Evolutionary conservation across 257 asterid species (phyloP).

Genomic region (Phtheirospermum japonicum): DNA sequence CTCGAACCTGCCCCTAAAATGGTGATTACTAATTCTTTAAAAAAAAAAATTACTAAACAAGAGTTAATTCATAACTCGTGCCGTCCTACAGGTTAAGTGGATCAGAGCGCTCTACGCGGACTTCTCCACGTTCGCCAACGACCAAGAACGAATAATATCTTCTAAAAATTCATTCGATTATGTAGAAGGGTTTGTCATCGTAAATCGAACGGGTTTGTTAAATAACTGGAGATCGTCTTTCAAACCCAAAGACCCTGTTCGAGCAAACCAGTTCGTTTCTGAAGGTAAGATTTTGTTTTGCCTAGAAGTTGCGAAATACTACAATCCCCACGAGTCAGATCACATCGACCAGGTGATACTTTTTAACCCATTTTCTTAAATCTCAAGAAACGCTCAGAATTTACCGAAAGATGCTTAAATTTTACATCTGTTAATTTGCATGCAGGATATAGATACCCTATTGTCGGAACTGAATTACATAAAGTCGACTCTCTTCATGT

Average conservation of each 20-base stretch:
- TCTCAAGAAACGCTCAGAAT: not conserved
- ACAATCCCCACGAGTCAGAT: slow-evolving; percentile 47
- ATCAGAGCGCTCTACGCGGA: slow-evolving; percentile 77
- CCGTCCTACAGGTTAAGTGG: slow-evolving; percentile 75
- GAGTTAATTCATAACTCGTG: slow-evolving; percentile 8
- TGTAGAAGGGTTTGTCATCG: slow-evolving; percentile 75
- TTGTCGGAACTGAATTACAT: slow-evolving; percentile 61
- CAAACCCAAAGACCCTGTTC: slow-evolving; percentile 72
- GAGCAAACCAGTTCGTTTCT: slow-evolving; percentile 63
- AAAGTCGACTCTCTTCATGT: slow-evolving; percentile 57
- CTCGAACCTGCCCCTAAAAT: slow-evolving; percentile 69
- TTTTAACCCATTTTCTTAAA: not conserved
- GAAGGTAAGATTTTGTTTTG: slow-evolving; percentile 79
- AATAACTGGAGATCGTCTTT: slow-evolving; percentile 90
- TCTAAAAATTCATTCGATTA: slow-evolving; percentile 60
- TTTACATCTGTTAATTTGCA: slow-evolving; percentile 17
- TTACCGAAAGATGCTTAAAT: not conserved
- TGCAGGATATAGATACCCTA: slow-evolving; percentile 61
- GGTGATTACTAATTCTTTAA: slow-evolving; percentile 33
- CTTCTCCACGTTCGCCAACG: slow-evolving; percentile 55
- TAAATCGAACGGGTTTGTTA: slow-evolving; percentile 71
- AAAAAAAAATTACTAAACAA: not conserved
- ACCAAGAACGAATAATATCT: slow-evolving; percentile 78
- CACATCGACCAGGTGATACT: slow-evolving; percentile 46
- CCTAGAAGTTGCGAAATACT: slow-evolving; percentile 82